These are phyloP conservation scores for Cladosporium sp. DNA, from an alignment of 2,329 filamentous ascomycete species.

Conservation along the genomic window DNA sequence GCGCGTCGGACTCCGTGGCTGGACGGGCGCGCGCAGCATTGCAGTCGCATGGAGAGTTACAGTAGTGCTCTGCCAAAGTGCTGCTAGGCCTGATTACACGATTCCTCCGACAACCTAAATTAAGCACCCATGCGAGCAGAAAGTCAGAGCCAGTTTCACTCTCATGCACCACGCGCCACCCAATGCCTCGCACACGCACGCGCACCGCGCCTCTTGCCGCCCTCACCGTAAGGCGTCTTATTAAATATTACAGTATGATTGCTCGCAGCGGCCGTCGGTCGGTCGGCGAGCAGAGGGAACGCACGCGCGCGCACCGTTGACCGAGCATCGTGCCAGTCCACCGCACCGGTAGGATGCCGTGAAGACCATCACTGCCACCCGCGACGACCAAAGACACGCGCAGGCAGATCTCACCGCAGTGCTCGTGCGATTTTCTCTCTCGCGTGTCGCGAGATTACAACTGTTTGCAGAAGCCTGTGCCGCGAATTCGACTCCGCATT, in stretches of 20 bases:
- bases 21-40: neutral
- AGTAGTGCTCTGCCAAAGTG: neutral
- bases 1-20: neutral
- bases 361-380: neutral
- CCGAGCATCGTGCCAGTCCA: neutral
- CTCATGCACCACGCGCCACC: neutral
- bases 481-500: too few relatives aligned
- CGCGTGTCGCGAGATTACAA: constrained; percentile 6
- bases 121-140: constrained; percentile 8
- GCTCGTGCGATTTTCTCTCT: neutral
- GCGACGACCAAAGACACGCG: neutral
- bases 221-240: neutral
- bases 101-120: constrained; percentile 13
- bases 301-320: neutral
- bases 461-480: too few relatives aligned
- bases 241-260: neutral
- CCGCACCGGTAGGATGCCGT: constrained; percentile 7
- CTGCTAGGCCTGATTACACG: neutral
- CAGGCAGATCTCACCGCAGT: neutral
- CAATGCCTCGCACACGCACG: neutral
- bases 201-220: neutral
- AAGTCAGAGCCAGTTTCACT: neutral
- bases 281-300: neutral
- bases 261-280: neutral
- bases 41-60: too few relatives aligned